A percentile compares a stretch with the other conserved stretches of the same genome.
phyloP scores from a whole-genome alignment of 768 basidiomycete species.

The Xerocomellus intermedius region DNA sequence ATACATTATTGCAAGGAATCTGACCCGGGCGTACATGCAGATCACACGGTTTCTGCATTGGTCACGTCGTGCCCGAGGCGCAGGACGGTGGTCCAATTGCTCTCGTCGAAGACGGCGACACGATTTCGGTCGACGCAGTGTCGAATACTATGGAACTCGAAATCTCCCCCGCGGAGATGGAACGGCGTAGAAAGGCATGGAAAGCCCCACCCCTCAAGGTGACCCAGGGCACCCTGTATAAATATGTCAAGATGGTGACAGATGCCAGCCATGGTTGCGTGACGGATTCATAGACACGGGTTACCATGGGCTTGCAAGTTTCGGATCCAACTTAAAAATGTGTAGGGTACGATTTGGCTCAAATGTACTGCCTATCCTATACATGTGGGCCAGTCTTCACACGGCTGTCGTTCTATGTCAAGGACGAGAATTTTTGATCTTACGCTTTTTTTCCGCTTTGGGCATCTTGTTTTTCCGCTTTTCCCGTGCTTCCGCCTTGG shows the following conservation, averaged over 20 bases:
- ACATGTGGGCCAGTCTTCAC: slow-evolving; percentile 13
- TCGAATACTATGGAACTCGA: slow-evolving; percentile 79
- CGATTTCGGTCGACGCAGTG: slow-evolving; percentile 85
- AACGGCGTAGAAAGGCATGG: slow-evolving; percentile 69
- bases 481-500: slow-evolving; percentile 84
- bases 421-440: slow-evolving; percentile 54
- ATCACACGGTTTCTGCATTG: slow-evolving; percentile 95
- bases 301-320: slow-evolving; percentile 6
- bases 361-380: slow-evolving; percentile 1
- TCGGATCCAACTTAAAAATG: slow-evolving; percentile 8
- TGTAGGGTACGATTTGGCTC: slow-evolving; percentile 3
- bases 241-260: slow-evolving; percentile 83
- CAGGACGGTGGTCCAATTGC: slow-evolving; percentile 94
- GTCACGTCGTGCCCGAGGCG: slow-evolving; percentile 96
- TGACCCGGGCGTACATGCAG: slow-evolving; percentile 39
- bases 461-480: slow-evolving; percentile 92
- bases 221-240: slow-evolving; percentile 78
- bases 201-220: slow-evolving; percentile 83
- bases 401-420: slow-evolving; percentile 16
- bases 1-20: slow-evolving; percentile 7
- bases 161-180: slow-evolving; percentile 79
- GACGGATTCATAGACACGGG: slow-evolving; percentile 64
- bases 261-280: slow-evolving; percentile 94
- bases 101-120: slow-evolving; percentile 83
- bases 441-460: slow-evolving; percentile 90